Conservation (phyloP, 805 yeast genomes). For the Starmerella davenportii region DNA sequence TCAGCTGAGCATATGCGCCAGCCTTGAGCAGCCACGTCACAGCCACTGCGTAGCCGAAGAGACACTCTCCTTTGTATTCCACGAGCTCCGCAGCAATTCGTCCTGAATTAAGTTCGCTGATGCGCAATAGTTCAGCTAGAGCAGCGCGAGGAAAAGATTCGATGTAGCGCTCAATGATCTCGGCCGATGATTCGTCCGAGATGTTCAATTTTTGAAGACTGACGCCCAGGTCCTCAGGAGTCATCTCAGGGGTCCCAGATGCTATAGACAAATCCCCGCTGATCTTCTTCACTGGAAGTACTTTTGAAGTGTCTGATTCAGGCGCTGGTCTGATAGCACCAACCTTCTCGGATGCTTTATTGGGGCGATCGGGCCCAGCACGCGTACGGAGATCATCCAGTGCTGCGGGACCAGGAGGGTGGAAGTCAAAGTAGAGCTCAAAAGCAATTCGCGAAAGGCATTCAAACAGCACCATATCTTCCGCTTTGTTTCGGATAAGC, state of each 20-base stretch:
- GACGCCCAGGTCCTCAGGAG: background rate
- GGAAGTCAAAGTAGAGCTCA: conserved; percentile 28
- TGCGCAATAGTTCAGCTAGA: conserved; percentile 1
- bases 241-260: too few relatives aligned
- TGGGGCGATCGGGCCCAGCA: conserved; percentile 19
- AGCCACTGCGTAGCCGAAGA: conserved; percentile 49
- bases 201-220: background rate
- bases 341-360: background rate
- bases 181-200: background rate
- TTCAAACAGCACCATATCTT: conserved; percentile 27
- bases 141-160: conserved; percentile 9
- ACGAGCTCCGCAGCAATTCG: background rate
- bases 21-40: conserved; percentile 41
- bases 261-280: too few relatives aligned
- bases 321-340: too few relatives aligned
- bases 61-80: conserved; percentile 20
- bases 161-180: background rate
- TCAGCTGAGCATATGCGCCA: conserved; percentile 46
- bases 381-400: conserved; percentile 21
- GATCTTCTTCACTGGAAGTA: background rate
- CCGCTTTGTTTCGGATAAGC: background rate
- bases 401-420: conserved; percentile 35
- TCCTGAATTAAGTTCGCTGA: background rate
- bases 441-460: conserved; percentile 38
- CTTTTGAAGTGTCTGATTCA: too few relatives aligned